A percentile compares a stretch with the other conserved stretches of the same genome.
These are phyloP conservation scores for Mycena crocata DNA, from an alignment of 768 basidiomycete genomes.

Conservation along the genomic window DNA sequence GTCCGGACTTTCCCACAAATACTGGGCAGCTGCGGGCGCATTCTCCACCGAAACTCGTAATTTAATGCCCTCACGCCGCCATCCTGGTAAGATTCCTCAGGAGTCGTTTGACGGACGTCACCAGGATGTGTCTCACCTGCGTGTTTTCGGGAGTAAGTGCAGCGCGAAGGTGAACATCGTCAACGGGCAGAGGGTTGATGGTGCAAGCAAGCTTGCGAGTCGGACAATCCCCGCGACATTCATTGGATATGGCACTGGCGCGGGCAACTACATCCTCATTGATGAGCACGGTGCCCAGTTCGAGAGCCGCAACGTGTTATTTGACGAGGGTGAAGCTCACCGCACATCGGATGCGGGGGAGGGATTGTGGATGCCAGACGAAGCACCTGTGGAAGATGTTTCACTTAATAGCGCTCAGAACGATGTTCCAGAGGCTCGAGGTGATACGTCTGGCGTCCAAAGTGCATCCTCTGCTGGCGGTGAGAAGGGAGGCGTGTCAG, in stretches of 20 bases:
- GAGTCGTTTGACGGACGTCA: neutral
- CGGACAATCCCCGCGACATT: constrained; percentile 4
- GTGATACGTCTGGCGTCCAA: neutral
- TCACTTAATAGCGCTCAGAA: constrained; percentile 12
- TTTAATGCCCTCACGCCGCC: constrained; percentile 9
- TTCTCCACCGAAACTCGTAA: neutral
- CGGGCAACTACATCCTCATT: constrained; percentile 7
- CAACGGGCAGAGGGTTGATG: constrained; percentile 10
- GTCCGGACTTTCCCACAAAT: neutral
- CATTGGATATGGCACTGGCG: constrained; percentile 5
- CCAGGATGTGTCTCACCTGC: neutral
- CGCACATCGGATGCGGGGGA: constrained; percentile 13
- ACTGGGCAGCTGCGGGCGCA: constrained; percentile 17
- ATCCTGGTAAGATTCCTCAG: constrained; percentile 4
- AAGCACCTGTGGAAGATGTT: constrained; percentile 4
- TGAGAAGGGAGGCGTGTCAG: neutral
- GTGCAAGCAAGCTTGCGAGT: neutral
- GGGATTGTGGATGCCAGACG: neutral
- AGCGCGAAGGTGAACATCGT: constrained; percentile 7
- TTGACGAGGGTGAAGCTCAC: constrained; percentile 3
- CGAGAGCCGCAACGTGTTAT: constrained; percentile 10
- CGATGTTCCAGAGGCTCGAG: constrained; percentile 12
- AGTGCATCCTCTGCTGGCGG: neutral
- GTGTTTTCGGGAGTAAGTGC: constrained; percentile 3
- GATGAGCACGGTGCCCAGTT: constrained; percentile 8